Evolutionary conservation across 805 yeast species (phyloP), one percentile per base, ranked within the genome.

Genomic region (Barnettozyma siamensis): DNA sequence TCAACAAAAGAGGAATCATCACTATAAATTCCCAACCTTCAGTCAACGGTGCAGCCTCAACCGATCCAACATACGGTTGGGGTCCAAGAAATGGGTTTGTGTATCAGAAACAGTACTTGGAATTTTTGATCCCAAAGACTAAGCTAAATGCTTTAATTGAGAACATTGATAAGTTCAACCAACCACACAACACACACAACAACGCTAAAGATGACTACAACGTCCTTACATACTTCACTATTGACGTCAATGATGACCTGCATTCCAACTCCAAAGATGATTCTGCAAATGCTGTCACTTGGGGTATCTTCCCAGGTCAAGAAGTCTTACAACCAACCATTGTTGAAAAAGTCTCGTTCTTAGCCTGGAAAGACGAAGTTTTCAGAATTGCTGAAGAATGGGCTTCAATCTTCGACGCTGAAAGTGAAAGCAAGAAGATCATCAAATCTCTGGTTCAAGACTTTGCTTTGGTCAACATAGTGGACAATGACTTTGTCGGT

Each of bases 331-430:
- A 91, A 66, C 97, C 98, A 39, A 91, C 98, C 0, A 88, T 91
- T 59, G 97, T 91, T 17, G 98, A 91, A 61, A 83, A 80, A 56
- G 78, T 81, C 30, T 87, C 96, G 3, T 91, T 91, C 64, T 67
- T 89, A 53, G 98, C 98, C 12, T 91, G 98, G 98, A 89, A 88
- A 61, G 96, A 91, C 60, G 98, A 91, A 63, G 91, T 91, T 31
- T 91, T 74, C 71, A 72, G 88, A 48, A 80, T 91, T 46, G 72
- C 88, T 40, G 69, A 73, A 38, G 96, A 87, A 59, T 91, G 98
- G 98, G 70, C 68, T 50, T 64, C 68, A 33, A 73, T 76, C 37
- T 73, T 73, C 53, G 66, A 66, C 31, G 62, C 62, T 19, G 57
- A 55, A 9, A 54, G 63, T 62, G 37, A 38, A 46, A 34, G 63